phyloP scores from a whole-genome alignment of 2,329 filamentous ascomycete species.

The Colletotrichum viniferum region DNA sequence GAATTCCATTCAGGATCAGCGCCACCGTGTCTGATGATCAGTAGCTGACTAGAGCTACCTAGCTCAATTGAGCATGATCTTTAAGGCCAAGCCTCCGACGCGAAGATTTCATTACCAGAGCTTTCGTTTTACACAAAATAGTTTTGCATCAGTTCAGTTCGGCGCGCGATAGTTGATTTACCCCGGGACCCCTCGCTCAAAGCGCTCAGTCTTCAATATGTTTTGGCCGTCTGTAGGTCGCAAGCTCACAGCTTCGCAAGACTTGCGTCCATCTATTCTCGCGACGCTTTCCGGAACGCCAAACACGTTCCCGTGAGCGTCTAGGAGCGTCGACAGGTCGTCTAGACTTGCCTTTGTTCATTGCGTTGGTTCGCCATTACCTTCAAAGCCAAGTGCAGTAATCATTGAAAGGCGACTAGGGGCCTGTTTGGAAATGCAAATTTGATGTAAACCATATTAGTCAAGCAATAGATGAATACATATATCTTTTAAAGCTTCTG shows the following conservation, averaged over 20 bases:
- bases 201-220: background rate
- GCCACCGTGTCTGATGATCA: background rate
- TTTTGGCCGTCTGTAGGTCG: background rate
- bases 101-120: fast-evolving
- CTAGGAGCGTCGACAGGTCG: fast-evolving
- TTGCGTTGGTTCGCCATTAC: background rate
- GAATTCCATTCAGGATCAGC: background rate
- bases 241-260: background rate
- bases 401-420: background rate
- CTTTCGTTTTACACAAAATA: background rate
- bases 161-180: fast-evolving
- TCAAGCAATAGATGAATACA: fast-evolving
- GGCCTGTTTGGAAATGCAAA: background rate
- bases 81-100: background rate
- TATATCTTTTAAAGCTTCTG: background rate
- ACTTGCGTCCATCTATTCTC: background rate
- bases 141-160: background rate
- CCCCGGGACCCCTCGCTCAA: background rate
- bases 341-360: background rate
- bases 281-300: background rate
- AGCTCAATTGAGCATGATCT: background rate
- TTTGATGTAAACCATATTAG: background rate
- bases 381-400: background rate
- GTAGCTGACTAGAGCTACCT: background rate
- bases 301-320: background rate